Percentiles rank a stretch among this genome's conserved stretches.
These are phyloP conservation scores for Syzygium aromaticum DNA, from an alignment of 345 rosid species.

Conservation along the genomic window DNA sequence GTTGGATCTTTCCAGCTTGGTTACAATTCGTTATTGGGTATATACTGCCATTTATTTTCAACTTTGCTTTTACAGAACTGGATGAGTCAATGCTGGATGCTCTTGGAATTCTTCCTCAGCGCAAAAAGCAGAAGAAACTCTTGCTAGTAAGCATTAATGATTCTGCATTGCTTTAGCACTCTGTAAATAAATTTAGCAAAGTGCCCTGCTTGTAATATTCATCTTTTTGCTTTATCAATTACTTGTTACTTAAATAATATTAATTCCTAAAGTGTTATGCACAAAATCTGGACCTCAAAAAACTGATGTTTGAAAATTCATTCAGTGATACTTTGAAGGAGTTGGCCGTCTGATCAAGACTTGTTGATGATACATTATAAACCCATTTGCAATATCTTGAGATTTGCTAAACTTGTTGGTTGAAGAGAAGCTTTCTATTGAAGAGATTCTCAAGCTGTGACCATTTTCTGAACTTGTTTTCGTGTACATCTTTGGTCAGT, in stretches of 20 bases:
- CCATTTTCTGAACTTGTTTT: background rate
- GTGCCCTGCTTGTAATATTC: background rate
- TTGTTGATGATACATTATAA: background rate
- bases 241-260: background rate
- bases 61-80: slow-evolving; percentile 45
- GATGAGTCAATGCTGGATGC: slow-evolving; percentile 96
- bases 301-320: background rate
- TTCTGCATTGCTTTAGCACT: background rate
- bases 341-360: background rate
- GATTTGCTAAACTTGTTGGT: background rate
- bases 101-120: slow-evolving; percentile 97
- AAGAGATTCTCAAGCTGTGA: background rate
- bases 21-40: background rate
- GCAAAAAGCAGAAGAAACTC: slow-evolving; percentile 90
- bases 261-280: background rate
- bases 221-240: background rate
- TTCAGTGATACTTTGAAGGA: background rate
- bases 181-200: background rate
- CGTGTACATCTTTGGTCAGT: background rate
- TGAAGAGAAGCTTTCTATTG: background rate
- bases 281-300: background rate
- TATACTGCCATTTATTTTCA: slow-evolving; percentile 11
- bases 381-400: background rate
- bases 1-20: slow-evolving; percentile 7
- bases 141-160: slow-evolving; percentile 54